Evolutionary conservation across 306 rosid genomes (phyloP).

Genomic region (Sechiopsis laciniata): DNA sequence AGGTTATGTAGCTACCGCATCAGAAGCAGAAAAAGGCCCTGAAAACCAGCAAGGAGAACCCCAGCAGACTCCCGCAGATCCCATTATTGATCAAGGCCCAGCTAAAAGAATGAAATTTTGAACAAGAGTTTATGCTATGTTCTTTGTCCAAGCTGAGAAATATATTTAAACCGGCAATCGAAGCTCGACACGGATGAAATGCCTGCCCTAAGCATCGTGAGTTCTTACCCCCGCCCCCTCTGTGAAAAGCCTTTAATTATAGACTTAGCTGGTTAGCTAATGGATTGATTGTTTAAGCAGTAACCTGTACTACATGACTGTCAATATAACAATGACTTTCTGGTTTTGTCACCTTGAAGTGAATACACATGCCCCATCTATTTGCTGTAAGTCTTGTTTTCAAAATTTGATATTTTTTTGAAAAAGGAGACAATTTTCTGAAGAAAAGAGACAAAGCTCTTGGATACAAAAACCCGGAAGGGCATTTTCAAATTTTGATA

Average conservation of each 20-base stretch:
- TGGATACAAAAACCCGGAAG: no score
- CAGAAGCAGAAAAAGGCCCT: slow-evolving; percentile 55
- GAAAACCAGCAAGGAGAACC: slow-evolving; percentile 63
- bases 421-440: no score
- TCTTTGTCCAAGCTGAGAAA: neutral
- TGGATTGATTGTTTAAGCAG: neutral
- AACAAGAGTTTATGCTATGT: slow-evolving; percentile 13
- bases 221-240: neutral
- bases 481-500: no score
- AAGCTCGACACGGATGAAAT: neutral
- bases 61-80: slow-evolving; percentile 62
- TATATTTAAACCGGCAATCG: neutral
- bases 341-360: neutral
- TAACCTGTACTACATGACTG: neutral
- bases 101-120: slow-evolving; percentile 73
- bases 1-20: slow-evolving; percentile 46
- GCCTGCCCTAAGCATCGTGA: neutral
- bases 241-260: neutral
- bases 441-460: no score
- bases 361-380: neutral
- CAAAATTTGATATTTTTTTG: no score
- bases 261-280: neutral
- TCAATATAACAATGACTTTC: neutral
- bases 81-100: slow-evolving; percentile 86
- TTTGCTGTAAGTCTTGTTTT: neutral